Conservation (phyloP, 208 protist species). For the Herpetomonas tarakana region DNA sequence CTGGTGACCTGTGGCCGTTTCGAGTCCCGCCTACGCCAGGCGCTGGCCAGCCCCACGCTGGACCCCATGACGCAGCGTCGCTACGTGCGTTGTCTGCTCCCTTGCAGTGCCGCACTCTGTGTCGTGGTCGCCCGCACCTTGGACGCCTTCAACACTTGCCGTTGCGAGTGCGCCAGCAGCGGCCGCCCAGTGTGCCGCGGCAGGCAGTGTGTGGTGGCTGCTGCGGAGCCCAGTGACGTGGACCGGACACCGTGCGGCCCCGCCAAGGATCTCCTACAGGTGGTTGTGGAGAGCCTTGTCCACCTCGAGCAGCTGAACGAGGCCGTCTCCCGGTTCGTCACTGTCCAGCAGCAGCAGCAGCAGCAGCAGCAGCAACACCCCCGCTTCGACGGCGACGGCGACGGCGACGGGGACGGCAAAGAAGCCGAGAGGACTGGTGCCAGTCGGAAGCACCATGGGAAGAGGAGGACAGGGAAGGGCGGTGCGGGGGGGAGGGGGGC, state of each 20-base stretch:
- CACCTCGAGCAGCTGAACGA: slow-evolving; percentile 64
- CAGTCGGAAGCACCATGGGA: too few species aligned
- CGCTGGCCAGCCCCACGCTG: slow-evolving; percentile 9
- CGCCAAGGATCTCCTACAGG: slow-evolving; percentile 66
- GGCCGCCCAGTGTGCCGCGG: too few species aligned
- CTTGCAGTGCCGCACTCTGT: slow-evolving; percentile 61
- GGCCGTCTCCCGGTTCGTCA: slow-evolving; percentile 19
- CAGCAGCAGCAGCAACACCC: neutral
- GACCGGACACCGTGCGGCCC: too few species aligned
- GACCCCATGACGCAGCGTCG: slow-evolving; percentile 7
- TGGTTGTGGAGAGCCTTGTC: slow-evolving; percentile 72
- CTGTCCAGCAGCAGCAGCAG: neutral
- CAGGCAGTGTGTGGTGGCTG: too few species aligned
- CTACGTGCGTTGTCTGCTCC: slow-evolving; percentile 50
- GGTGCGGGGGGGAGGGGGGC: too few species aligned
- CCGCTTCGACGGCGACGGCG: neutral
- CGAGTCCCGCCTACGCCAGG: slow-evolving; percentile 44
- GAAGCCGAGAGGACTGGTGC: neutral
- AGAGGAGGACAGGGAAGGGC: too few species aligned
- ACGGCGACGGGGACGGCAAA: neutral
- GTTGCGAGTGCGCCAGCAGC: slow-evolving; percentile 20
- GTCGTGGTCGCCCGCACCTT: slow-evolving; percentile 57
- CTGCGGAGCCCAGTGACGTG: too few species aligned
- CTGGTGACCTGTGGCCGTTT: slow-evolving; percentile 63
- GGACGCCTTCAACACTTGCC: slow-evolving; percentile 34